Conservation (phyloP, 2,329 filamentous ascomycete genomes). For the Fusarium longipes region DNA sequence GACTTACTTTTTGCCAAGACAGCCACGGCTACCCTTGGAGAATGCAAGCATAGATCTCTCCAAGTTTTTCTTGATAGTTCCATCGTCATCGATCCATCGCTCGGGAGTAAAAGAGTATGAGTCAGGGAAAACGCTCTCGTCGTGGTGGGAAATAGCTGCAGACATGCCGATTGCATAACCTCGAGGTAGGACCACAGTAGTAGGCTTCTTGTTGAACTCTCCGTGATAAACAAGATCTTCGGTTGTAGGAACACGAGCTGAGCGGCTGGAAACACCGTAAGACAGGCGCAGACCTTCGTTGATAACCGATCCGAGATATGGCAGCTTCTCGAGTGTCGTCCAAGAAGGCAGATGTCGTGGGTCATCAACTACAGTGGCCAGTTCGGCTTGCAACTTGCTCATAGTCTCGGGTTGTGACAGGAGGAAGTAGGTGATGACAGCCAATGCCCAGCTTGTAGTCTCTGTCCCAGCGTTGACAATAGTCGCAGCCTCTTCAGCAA, state of each 20-base stretch:
- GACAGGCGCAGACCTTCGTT: constrained; percentile 16
- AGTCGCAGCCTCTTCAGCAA: constrained; percentile 1
- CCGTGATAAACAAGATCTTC: constrained; percentile 12
- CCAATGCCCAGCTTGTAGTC: constrained; percentile 21
- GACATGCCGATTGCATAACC: constrained; percentile 25
- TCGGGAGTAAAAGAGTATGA: constrained; percentile 8
- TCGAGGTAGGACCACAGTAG: not conserved
- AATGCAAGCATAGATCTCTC: constrained; percentile 20
- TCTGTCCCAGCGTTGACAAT: constrained; percentile 22
- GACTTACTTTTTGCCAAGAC: constrained; percentile 27
- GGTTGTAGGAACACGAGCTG: constrained; percentile 5
- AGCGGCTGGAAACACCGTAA: constrained; percentile 16
- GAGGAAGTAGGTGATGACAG: constrained; percentile 23
- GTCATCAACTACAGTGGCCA: not conserved
- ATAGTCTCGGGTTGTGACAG: constrained; percentile 10
- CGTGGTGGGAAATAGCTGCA: constrained; percentile 10
- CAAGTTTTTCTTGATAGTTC: constrained; percentile 3
- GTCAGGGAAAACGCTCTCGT: constrained; percentile 14
- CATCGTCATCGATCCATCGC: constrained; percentile 12
- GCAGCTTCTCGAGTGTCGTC: constrained; percentile 11
- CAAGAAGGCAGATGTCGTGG: constrained; percentile 18
- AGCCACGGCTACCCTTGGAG: constrained; percentile 14
- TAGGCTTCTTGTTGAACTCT: constrained; percentile 21
- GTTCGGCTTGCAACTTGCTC: not conserved
- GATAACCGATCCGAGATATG: not conserved